Conservation (phyloP, 2,329 filamentous ascomycete species). For the Fusarium foetens region DNA sequence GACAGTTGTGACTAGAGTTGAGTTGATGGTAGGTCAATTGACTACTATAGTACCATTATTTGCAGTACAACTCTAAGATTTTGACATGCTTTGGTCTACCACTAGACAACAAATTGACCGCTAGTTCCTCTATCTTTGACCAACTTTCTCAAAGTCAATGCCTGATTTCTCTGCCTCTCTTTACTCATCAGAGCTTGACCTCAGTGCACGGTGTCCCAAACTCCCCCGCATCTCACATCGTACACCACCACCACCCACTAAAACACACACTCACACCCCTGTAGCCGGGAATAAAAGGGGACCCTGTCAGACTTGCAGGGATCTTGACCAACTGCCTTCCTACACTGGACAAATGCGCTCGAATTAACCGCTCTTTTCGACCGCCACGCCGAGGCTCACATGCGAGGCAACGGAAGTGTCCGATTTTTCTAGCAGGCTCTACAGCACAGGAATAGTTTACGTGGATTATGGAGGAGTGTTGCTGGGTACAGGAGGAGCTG, state of each 20-base stretch:
- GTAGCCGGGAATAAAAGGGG: constrained; percentile 26
- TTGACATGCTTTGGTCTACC: neutral
- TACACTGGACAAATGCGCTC: constrained; percentile 26
- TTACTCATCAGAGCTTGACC: neutral
- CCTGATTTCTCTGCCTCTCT: neutral
- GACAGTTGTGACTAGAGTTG: neutral
- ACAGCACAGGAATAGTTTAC: neutral
- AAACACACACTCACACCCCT: constrained; percentile 4
- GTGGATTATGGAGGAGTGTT: neutral
- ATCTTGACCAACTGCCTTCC: constrained; percentile 35
- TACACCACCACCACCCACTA: constrained; percentile 1
- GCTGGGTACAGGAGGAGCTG: neutral
- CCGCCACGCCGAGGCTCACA: constrained; percentile 43
- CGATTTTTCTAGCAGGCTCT: neutral
- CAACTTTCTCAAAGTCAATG: neutral
- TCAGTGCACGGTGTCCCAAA: constrained; percentile 23
- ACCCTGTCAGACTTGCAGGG: constrained; percentile 17
- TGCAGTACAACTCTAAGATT: neutral
- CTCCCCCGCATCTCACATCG: constrained; percentile 36
- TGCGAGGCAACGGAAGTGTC: constrained; percentile 12
- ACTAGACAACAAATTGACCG: constrained; percentile 2
- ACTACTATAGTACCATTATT: neutral
- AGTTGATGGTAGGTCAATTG: neutral
- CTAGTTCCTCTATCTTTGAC: neutral
- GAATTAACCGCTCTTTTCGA: constrained; percentile 14